Evolutionary conservation across 306 rosid species (phyloP), one percentile per base, ranked within the genome.

Genomic region (Senna siamea): DNA sequence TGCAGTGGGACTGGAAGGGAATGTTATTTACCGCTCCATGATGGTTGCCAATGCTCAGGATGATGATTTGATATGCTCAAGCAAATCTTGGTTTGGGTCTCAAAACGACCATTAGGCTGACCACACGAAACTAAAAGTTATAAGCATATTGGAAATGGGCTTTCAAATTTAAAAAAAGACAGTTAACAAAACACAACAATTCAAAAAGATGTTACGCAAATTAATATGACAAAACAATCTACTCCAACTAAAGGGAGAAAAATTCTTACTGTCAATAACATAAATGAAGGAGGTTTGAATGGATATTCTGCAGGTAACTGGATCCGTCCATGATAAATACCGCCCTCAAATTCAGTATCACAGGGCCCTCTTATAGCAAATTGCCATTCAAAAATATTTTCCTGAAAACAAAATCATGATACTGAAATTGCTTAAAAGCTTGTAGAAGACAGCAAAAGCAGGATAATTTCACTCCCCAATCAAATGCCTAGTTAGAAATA

Each of bases 1-100:
- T 4, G 46, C 10, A 55, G 20, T 47, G 32, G 32, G 19, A 48
- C 67, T 34, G 22, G 41, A 60, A 74, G 57, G 54, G 32, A 9
- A 43, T 22, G 66, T 3, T 60, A 79, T 74, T 73, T 76, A 91
- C 98, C 98, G 3, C 98, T 89, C 98, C 97, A 94, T 23, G 98
- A 94, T 5, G 98, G 98, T 66, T 91, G 98, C 98, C 98, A 93
- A 60, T 93, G 98, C 87, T 93, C 98, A 10, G 98, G 98, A 56
- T 93, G 98, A 78, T 93, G 94, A 85, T 91, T 91, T 2, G 98
- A 93, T 76, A 93, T 93, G 95, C 97, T 91, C 72, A 94, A 88
- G 81, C 98, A 94, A 83, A 94, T 91, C 88, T 91, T 94, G 15
- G 98, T 91, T 62, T 91, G 98, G 32, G 96, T 92, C 80, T 91